Evolutionary conservation across 2,329 filamentous ascomycete genomes (phyloP).

Genomic region (Rugonectria rugulosa): DNA sequence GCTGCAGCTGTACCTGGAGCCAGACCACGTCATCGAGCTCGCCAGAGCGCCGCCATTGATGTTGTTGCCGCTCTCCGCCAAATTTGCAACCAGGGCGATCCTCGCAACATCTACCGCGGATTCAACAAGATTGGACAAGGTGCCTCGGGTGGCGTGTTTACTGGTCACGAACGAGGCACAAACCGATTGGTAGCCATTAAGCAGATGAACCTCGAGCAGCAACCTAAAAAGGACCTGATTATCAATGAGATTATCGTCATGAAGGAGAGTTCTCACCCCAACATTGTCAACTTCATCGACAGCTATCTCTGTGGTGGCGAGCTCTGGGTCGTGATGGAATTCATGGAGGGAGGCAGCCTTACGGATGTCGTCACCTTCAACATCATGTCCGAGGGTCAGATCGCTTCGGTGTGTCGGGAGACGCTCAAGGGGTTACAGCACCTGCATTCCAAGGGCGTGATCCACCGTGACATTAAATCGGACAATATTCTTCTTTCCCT

Average conservation of each 20-base stretch:
- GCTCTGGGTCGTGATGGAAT: conserved; percentile 99
- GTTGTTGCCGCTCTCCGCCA: conserved; percentile 83
- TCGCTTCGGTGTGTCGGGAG: conserved; percentile 94
- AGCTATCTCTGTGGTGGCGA: conserved; percentile 91
- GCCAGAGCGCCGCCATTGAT: conserved; percentile 83
- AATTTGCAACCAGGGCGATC: conserved; percentile 91
- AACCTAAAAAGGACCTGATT: conserved; percentile 98
- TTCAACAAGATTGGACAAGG: conserved; percentile 97
- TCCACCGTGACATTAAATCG: conserved; percentile 98
- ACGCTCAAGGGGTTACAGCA: conserved; percentile 92
- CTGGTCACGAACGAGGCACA: conserved; percentile 82
- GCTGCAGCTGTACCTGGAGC: conserved; percentile 57
- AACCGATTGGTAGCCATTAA: conserved; percentile 97
- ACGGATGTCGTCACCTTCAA: conserved; percentile 99
- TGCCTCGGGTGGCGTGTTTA: conserved; percentile 94
- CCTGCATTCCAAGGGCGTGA: conserved; percentile 95
- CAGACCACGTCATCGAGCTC: conserved; percentile 77
- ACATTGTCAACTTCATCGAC: conserved; percentile 99
- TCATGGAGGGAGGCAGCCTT: conserved; percentile 97
- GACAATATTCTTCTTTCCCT: conserved; percentile 95
- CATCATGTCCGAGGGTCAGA: conserved; percentile 98
- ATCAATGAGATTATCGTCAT: conserved; percentile 99
- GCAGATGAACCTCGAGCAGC: conserved; percentile 98
- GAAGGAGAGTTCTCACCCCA: conserved; percentile 98
- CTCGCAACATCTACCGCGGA: conserved; percentile 83